Evolutionary conservation across 192 early-diverging fungal species (phyloP).

Genomic region (Podila epicladia): DNA sequence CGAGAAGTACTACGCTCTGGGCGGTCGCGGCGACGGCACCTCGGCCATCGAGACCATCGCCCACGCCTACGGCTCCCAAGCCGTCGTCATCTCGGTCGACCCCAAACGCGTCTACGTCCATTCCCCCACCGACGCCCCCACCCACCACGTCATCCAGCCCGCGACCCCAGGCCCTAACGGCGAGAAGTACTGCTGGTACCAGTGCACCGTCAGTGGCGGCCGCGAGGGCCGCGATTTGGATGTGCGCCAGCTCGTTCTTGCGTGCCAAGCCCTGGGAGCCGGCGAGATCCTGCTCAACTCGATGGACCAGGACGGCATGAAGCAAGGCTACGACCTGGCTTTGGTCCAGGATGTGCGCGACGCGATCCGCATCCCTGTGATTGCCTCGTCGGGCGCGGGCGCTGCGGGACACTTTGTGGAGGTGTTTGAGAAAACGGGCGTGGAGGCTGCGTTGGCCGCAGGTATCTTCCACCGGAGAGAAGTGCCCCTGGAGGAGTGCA

Average conservation of each 20-base stretch:
- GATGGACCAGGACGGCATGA: constrained; percentile 99
- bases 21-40: constrained; percentile 66
- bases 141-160: constrained; percentile 83
- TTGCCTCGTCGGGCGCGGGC: constrained; percentile 97
- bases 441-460: constrained; percentile 96
- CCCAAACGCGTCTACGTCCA: constrained; percentile 94
- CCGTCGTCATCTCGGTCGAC: constrained; percentile 98
- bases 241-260: constrained; percentile 88
- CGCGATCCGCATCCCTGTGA: constrained; percentile 93
- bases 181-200: constrained; percentile 97
- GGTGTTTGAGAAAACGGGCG: constrained; percentile 85
- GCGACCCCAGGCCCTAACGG: constrained; percentile 86
- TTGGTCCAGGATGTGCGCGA: constrained; percentile 83
- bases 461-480: constrained; percentile 98
- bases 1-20: constrained; percentile 78
- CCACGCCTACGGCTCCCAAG: constrained; percentile 94
- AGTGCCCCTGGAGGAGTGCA: constrained; percentile 90
- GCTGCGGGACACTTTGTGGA: constrained; percentile 86
- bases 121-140: constrained; percentile 71
- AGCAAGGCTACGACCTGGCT: constrained; percentile 94
- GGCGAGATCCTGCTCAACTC: constrained; percentile 98
- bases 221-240: constrained; percentile 95
- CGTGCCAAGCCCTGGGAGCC: constrained; percentile 91
- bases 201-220: constrained; percentile 98
- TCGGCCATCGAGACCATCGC: constrained; percentile 97